phyloP scores from a whole-genome alignment of 495 filamentous ascomycete genomes.

The Jackrogersella minutella region DNA sequence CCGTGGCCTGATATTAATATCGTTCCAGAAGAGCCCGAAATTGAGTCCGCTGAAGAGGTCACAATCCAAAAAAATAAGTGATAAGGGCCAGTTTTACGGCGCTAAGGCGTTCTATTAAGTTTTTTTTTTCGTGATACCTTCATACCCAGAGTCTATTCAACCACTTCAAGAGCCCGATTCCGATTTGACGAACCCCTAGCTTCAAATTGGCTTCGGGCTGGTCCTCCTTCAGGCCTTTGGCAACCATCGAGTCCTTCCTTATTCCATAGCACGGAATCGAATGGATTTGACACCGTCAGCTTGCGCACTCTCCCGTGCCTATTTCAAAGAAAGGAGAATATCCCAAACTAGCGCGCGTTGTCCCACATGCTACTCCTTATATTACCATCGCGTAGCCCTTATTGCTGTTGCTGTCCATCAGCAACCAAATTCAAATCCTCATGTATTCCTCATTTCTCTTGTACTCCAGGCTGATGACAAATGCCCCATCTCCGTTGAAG shows the following conservation, averaged over 20 bases:
- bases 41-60: neutral
- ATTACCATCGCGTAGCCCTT: constrained; percentile 31
- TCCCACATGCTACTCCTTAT: constrained; percentile 32
- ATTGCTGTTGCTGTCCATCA: constrained; percentile 18
- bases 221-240: constrained; percentile 7
- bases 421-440: constrained; percentile 33
- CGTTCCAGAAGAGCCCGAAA: neutral
- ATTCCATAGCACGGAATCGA: constrained; percentile 11
- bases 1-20: too few relatives aligned
- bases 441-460: constrained; percentile 33
- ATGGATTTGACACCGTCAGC: constrained; percentile 5
- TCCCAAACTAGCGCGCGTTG: constrained; percentile 13
- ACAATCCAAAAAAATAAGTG: neutral
- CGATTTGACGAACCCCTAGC: neutral
- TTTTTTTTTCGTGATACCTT: constrained; percentile 18
- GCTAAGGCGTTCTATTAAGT: constrained; percentile 29
- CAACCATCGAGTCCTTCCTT: neutral
- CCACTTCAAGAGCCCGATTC: constrained; percentile 14
- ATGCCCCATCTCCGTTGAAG: constrained; percentile 14
- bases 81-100: neutral
- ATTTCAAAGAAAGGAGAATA: constrained; percentile 16
- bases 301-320: constrained; percentile 16
- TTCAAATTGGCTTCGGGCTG: constrained; percentile 4
- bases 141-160: constrained; percentile 28
- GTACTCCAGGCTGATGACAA: constrained; percentile 27